Percentiles rank a stretch among this genome's conserved stretches.
Conservation (phyloP, 305 asterid genomes). For the Solanum aculeatissimum region DNA sequence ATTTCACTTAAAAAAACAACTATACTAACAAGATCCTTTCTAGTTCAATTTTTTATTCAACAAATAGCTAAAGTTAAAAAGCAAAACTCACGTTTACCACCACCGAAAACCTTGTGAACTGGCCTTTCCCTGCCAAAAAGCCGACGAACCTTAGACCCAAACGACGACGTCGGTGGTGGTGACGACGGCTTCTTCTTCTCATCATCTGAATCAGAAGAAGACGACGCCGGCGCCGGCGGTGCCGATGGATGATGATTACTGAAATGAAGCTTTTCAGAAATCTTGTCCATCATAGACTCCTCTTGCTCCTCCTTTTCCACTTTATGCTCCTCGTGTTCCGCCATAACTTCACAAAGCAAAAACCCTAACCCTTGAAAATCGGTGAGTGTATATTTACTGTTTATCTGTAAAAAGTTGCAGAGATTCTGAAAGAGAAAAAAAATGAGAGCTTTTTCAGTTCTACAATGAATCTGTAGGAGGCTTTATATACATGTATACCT, state of each 20-base stretch:
- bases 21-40: neutral
- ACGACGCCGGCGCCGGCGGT: constrained; percentile 4
- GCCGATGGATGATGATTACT: constrained; percentile 24
- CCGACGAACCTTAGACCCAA: constrained; percentile 39
- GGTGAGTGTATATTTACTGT: neutral
- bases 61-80: neutral
- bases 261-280: constrained; percentile 36
- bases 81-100: constrained; percentile 53
- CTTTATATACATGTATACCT: neutral
- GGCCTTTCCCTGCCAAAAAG: constrained; percentile 72
- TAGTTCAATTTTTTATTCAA: neutral
- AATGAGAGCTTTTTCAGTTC: neutral
- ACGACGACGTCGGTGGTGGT: constrained; percentile 4
- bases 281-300: constrained; percentile 45
- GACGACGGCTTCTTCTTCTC: constrained; percentile 25
- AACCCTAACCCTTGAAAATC: neutral
- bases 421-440: neutral
- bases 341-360: neutral
- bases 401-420: neutral
- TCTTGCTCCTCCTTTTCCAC: constrained; percentile 37
- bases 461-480: neutral
- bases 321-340: constrained; percentile 14
- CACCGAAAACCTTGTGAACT: constrained; percentile 67
- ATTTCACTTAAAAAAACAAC: neutral
- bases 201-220: constrained; percentile 54